These are phyloP conservation scores for Aspergillus tamarii DNA, from an alignment of 2,329 filamentous ascomycete species.

Conservation along the genomic window DNA sequence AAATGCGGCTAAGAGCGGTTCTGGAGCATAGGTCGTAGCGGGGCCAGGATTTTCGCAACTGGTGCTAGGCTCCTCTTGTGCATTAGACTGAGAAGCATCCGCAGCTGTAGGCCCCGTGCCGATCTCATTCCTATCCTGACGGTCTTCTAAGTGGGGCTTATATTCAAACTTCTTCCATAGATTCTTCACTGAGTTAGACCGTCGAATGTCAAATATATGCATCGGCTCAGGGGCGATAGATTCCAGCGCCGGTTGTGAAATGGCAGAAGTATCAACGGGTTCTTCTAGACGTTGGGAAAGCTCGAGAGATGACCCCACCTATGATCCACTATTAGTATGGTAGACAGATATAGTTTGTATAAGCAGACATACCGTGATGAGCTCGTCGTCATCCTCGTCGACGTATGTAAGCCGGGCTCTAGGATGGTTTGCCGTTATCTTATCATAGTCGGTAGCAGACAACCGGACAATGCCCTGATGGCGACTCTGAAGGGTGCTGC, in stretches of 20 bases:
- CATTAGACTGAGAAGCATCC: slow-evolving; percentile 4
- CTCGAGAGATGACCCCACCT: slow-evolving; percentile 53
- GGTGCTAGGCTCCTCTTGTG: slow-evolving; percentile 13
- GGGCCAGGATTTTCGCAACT: slow-evolving; percentile 15
- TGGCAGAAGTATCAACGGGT: slow-evolving; percentile 26
- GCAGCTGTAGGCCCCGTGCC: neutral
- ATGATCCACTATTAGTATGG: slow-evolving; percentile 19
- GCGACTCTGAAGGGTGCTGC: slow-evolving; percentile 3
- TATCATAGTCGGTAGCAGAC: slow-evolving; percentile 47
- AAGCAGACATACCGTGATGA: slow-evolving; percentile 44
- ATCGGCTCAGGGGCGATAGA: slow-evolving; percentile 29
- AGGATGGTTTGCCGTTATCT: slow-evolving; percentile 44
- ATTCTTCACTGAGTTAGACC: slow-evolving; percentile 42
- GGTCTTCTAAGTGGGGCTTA: slow-evolving; percentile 7
- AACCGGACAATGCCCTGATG: slow-evolving; percentile 43
- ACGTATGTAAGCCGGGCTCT: slow-evolving; percentile 47
- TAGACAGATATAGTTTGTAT: neutral
- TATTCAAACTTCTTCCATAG: slow-evolving; percentile 42
- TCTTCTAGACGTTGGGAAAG: slow-evolving; percentile 51
- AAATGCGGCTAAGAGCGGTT: slow-evolving; percentile 43
- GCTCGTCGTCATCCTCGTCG: slow-evolving; percentile 51
- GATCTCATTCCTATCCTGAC: slow-evolving; percentile 5
- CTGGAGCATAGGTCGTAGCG: slow-evolving; percentile 24
- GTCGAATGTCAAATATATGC: slow-evolving; percentile 52
- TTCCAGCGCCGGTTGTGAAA: neutral